phyloP scores from a whole-genome alignment of 495 filamentous ascomycete species.

The Hypoxylon intermedium region DNA sequence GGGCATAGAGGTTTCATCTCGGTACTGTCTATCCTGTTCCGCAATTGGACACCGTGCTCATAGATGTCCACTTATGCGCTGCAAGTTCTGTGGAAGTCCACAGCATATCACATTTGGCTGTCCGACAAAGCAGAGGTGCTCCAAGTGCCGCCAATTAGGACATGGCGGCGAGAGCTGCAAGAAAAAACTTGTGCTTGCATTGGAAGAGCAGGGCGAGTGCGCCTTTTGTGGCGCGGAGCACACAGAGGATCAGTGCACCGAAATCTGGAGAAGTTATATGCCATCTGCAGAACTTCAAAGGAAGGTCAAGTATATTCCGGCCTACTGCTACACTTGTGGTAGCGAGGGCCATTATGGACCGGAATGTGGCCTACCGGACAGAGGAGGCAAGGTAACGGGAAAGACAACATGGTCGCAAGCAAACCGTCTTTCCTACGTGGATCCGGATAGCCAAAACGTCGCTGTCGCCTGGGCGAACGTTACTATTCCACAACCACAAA shows the following conservation, averaged over 20 bases:
- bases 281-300: slow-evolving; percentile 23
- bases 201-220: slow-evolving; percentile 45
- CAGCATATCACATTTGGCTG: slow-evolving; percentile 46
- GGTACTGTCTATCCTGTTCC: slow-evolving; percentile 49
- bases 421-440: slow-evolving; percentile 46
- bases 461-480: slow-evolving; percentile 40
- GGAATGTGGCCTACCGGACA: slow-evolving; percentile 43
- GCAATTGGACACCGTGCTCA: slow-evolving; percentile 41
- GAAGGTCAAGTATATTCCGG: slow-evolving; percentile 48
- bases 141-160: slow-evolving; percentile 50
- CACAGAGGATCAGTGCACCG: slow-evolving; percentile 41
- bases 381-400: slow-evolving; percentile 21
- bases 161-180: slow-evolving; percentile 40
- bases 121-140: slow-evolving; percentile 47
- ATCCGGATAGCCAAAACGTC: slow-evolving; percentile 39
- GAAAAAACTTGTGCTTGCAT: slow-evolving; percentile 46
- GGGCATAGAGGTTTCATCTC: slow-evolving; percentile 36
- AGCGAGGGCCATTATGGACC: slow-evolving; percentile 46
- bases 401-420: slow-evolving; percentile 45
- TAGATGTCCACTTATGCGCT: slow-evolving; percentile 43
- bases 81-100: slow-evolving; percentile 45
- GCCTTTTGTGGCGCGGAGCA: slow-evolving; percentile 47
- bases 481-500: not conserved
- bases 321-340: slow-evolving; percentile 54
- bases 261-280: slow-evolving; percentile 50